Evolutionary conservation across 345 rosid genomes (phyloP), one percentile per base, ranked within the genome.

Genomic region (Rhizophora mangle): DNA sequence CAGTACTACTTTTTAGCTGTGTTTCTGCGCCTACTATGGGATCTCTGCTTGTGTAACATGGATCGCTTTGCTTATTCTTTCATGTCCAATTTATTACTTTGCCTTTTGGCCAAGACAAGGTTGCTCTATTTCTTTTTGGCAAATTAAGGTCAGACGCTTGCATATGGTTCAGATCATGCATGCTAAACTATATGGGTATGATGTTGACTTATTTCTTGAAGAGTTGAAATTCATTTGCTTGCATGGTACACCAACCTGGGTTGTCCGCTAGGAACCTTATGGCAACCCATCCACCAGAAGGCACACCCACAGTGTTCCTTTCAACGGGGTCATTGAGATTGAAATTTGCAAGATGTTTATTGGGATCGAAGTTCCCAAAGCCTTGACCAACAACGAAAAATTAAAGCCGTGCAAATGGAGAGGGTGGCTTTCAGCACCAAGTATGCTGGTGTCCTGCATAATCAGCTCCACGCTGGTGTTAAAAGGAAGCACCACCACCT

Each of bases 221-320:
- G 8, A 34, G 37, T 34, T 34, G 37, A 15, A 56, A 56, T 56
- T 56, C 29, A 24, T 22, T 54, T 56, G 60, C 60, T 56, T 56
- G 60, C 31, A 56, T 24, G 18, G 30, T 56, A 54, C 27, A 43
- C 71, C 64, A 58, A 68, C 71, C 71, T 68, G 71, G 71, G 24
- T 58, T 68, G 27, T 68, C 71, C 6, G 71, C 71, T 9, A 68
- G 71, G 53, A 68, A 68, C 16, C 71, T 43, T 58, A 68, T 27
- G 29, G 71, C 64, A 58, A 68, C 64, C 71, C 64, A 68, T n/a
- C 71, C 71, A 37, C 71, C 71, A 20, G 71, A 29, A 49, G 71
- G 71, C 21, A 68, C 71, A 27, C 64, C 71, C 16, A 68, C 71
- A 8, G 71, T 68, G 5, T 68, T 68, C 63, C 71, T 68, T 29